A percentile compares a stretch with the other conserved stretches of the same genome.
Evolutionary conservation across 2,329 filamentous ascomycete species (phyloP).

Genomic region (Botrytis sinoallii): DNA sequence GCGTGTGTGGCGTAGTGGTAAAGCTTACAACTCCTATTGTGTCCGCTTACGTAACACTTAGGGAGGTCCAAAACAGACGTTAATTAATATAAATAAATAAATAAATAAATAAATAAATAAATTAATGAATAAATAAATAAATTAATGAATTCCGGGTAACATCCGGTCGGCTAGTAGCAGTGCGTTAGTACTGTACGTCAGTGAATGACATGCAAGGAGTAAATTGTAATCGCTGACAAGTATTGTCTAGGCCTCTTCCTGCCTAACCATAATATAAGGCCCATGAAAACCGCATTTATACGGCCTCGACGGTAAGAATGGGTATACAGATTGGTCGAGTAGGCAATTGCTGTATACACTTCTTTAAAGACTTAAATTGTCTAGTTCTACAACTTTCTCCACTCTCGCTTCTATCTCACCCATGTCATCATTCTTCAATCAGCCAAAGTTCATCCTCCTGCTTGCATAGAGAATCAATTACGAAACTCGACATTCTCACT

Average conservation of each 20-base stretch:
- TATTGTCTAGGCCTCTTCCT: not conserved
- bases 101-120: too few relatives aligned
- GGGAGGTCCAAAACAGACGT: too few relatives aligned
- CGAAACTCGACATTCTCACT: not conserved
- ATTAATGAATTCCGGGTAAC: too few relatives aligned
- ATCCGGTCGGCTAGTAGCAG: too few relatives aligned
- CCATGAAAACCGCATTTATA: not conserved
- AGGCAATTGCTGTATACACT: too few relatives aligned
- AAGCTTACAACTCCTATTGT: too few relatives aligned
- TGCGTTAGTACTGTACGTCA: too few relatives aligned
- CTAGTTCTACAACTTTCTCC: not conserved
- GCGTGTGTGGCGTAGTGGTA: too few relatives aligned
- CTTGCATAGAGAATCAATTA: not conserved
- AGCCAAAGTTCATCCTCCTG: not conserved
- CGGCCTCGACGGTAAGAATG: too few relatives aligned
- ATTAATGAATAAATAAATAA: too few relatives aligned
- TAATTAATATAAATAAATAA: too few relatives aligned
- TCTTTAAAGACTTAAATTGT: not conserved
- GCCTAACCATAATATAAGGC: fast-evolving
- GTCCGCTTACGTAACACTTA: too few relatives aligned
- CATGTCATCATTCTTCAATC: not conserved
- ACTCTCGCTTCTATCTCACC: not conserved
- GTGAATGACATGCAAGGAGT: not conserved
- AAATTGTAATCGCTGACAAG: not conserved
- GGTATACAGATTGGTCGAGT: not conserved